Conservation (phyloP, 768 basidiomycete genomes). For the Lepiota brunneoincarnata region DNA sequence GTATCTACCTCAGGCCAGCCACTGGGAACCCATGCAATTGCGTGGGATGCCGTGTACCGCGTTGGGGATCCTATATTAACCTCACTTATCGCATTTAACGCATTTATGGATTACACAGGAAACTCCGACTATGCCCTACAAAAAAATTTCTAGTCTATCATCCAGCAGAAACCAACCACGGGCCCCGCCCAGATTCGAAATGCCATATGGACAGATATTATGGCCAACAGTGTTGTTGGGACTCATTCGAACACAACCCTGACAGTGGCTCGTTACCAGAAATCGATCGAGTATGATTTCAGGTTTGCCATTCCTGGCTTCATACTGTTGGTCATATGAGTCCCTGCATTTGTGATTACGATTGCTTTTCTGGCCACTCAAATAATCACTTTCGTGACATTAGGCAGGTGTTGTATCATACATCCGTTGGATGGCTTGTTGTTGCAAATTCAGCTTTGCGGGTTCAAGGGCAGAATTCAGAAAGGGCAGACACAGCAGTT, state of each 20-base stretch:
- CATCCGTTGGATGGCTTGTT: not conserved
- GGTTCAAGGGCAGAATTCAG: not conserved
- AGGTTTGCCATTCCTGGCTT: slow-evolving; percentile 2
- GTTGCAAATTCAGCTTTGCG: not conserved
- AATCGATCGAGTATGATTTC: not conserved
- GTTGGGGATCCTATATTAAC: not conserved
- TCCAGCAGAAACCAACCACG: not conserved
- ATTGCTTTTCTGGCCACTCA: not conserved
- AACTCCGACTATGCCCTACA: not conserved
- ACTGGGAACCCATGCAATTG: not conserved
- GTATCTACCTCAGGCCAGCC: not conserved
- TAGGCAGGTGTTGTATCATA: not conserved
- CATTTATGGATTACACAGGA: not conserved
- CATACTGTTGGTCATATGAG: not conserved
- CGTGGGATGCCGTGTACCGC: not conserved
- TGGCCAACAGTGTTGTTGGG: slow-evolving; percentile 1
- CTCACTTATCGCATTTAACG: no score
- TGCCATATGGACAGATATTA: slow-evolving; percentile 1
- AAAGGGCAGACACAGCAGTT: no score
- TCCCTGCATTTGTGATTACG: not conserved
- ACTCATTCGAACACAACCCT: not conserved
- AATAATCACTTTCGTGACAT: not conserved
- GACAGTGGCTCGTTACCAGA: not conserved
- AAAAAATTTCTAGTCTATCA: not conserved
- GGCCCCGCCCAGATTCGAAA: slow-evolving; percentile 1